phyloP scores from a whole-genome alignment of 1,284 basidiomycete genomes.

The Coniferiporia sulphurascens region DNA sequence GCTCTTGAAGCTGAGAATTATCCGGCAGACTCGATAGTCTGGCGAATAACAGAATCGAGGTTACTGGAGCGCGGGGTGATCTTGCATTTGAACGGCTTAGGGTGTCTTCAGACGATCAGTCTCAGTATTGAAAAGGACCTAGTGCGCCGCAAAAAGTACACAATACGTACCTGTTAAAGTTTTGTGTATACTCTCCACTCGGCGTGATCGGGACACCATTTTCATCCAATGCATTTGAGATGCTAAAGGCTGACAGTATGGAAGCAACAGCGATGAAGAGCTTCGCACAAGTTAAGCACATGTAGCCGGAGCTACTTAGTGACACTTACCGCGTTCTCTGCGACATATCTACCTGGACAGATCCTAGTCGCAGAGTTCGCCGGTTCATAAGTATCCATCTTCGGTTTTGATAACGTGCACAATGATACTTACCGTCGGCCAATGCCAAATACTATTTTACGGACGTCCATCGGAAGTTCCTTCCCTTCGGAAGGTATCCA shows the following conservation, averaged over 20 bases:
- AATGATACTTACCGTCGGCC: conserved; percentile 8
- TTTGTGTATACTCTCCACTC: neutral
- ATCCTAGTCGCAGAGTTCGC: conserved; percentile 12
- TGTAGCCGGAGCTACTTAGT: neutral
- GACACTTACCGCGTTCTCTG: conserved; percentile 11
- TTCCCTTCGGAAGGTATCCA: conserved; percentile 13
- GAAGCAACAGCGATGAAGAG: conserved; percentile 19
- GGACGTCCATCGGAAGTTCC: neutral
- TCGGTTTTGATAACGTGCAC: conserved; percentile 1
- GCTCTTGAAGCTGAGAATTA: conserved; percentile 22
- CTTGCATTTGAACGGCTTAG: conserved; percentile 18
- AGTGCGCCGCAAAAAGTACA: neutral
- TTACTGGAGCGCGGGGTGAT: conserved; percentile 17
- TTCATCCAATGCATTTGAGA: conserved; percentile 12
- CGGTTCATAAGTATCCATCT: neutral
- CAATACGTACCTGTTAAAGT: conserved; percentile 9
- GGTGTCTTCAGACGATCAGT: conserved; percentile 11
- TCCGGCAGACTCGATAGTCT: neutral
- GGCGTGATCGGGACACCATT: conserved; percentile 12
- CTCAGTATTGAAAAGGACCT: neutral
- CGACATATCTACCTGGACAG: conserved; percentile 21
- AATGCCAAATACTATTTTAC: conserved; percentile 11
- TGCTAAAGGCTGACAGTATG: conserved; percentile 20
- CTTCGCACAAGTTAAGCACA: neutral
- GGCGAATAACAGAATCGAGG: neutral